A percentile compares a stretch with the other conserved stretches of the same genome.
phyloP scores from a whole-genome alignment of 257 asterid genomes.

The Primulina huaijiensis region DNA sequence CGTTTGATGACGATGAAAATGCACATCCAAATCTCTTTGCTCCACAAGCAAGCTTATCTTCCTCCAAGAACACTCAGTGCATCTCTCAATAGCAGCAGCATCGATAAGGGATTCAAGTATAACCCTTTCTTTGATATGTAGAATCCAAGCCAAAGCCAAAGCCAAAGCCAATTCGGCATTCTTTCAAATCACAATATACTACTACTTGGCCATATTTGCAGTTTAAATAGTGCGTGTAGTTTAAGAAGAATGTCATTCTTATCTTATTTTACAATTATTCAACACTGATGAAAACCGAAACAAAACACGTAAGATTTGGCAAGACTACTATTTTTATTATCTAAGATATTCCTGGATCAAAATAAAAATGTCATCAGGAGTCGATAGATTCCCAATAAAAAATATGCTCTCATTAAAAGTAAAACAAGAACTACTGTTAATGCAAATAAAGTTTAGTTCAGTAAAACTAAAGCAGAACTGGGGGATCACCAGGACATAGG shows the following conservation, averaged over 20 bases:
- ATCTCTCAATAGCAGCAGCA: conserved; percentile 36
- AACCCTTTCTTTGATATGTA: conserved; percentile 73
- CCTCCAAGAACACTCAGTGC: conserved; percentile 30
- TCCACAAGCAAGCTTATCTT: conserved; percentile 34
- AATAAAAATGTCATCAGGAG: no score
- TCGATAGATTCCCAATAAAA: no score
- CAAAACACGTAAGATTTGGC: no score
- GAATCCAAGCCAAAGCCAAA: conserved; percentile 27
- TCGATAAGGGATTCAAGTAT: conserved; percentile 58
- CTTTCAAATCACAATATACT: not conserved
- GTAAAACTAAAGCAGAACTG: no score
- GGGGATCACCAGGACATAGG: no score
- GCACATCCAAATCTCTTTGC: conserved; percentile 68
- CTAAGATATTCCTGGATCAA: no score
- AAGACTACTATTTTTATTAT: no score
- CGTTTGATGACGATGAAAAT: conserved; percentile 64
- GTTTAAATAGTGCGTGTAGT: not conserved
- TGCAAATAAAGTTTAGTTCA: no score
- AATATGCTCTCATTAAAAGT: no score
- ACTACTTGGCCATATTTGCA: not conserved
- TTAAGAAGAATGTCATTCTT: not conserved
- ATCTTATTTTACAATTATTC: no score
- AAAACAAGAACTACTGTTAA: no score
- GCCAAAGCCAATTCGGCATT: conserved; percentile 33
- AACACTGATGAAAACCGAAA: no score